A percentile compares a stretch with the other conserved stretches of the same genome.
These are phyloP conservation scores for Leptomonas seymouri DNA, from an alignment of 208 protist genomes.

Conservation along the genomic window DNA sequence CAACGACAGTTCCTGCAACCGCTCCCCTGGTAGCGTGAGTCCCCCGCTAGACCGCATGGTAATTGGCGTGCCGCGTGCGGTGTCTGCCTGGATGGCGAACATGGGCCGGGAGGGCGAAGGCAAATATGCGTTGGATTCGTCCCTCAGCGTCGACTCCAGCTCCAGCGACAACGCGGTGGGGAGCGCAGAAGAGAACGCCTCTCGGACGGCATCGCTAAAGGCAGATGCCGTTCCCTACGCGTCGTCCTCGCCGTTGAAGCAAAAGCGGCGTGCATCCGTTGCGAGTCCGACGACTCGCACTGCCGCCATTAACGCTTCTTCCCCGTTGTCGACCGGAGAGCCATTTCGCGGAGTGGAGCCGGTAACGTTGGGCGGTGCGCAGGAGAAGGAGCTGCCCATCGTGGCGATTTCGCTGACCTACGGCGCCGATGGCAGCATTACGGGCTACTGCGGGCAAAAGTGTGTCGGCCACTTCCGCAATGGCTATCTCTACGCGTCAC, in stretches of 20 bases:
- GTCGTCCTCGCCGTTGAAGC: background rate
- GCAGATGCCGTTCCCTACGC: background rate
- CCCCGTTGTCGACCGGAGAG: too few relatives aligned
- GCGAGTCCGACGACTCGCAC: too few relatives aligned
- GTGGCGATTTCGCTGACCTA: constrained; percentile 34
- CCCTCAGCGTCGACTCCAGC: constrained; percentile 25
- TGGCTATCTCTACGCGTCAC: constrained; percentile 17
- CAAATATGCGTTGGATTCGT: constrained; percentile 20
- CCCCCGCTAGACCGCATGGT: constrained; percentile 8
- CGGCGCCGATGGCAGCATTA: constrained; percentile 37
- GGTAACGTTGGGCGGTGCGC: background rate
- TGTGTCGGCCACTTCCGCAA: constrained; percentile 35
- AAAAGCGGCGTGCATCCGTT: too few relatives aligned
- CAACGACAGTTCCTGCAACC: background rate
- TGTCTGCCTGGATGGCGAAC: constrained; percentile 23
- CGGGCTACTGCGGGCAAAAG: constrained; percentile 31
- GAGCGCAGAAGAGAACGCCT: background rate
- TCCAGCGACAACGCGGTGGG: constrained; percentile 13
- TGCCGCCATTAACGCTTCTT: too few relatives aligned
- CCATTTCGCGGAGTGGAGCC: background rate
- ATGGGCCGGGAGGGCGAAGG: background rate
- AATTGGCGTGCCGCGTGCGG: constrained; percentile 19
- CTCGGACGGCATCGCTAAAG: background rate
- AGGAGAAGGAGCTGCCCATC: constrained; percentile 2
- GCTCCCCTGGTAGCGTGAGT: too few relatives aligned